Evolutionary conservation across 306 rosid species (phyloP).

Genomic region (Malus sylvestris): DNA sequence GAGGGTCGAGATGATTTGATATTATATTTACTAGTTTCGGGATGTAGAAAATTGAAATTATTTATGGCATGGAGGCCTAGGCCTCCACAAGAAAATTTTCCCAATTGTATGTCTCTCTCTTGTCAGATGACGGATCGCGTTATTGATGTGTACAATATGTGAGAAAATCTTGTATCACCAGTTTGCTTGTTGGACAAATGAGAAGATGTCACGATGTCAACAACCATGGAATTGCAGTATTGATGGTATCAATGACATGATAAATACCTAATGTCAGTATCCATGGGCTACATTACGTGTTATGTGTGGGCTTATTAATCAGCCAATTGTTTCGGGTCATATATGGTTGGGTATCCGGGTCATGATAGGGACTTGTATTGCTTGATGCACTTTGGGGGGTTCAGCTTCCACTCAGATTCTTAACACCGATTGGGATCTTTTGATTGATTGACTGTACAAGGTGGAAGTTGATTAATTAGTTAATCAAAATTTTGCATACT

Average conservation of each 20-base stretch:
- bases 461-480: conserved; percentile 3
- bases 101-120: too few relatives aligned
- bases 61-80: too few relatives aligned
- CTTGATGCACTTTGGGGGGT: neutral
- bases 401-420: neutral
- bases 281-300: neutral
- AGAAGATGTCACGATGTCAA: too few relatives aligned
- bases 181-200: too few relatives aligned
- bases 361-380: neutral
- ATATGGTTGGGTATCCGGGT: neutral
- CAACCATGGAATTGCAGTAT: too few relatives aligned
- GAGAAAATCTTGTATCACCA: too few relatives aligned
- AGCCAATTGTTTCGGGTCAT: neutral
- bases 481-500: neutral
- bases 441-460: conserved; percentile 1
- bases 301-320: neutral
- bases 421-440: neutral
- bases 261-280: neutral
- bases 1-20: too few relatives aligned
- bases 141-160: too few relatives aligned
- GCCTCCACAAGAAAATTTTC: too few relatives aligned
- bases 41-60: too few relatives aligned
- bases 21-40: too few relatives aligned
- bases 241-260: neutral
- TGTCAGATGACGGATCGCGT: too few relatives aligned